phyloP scores from a whole-genome alignment of 805 yeast genomes.

The Peterozyma xylosa region DNA sequence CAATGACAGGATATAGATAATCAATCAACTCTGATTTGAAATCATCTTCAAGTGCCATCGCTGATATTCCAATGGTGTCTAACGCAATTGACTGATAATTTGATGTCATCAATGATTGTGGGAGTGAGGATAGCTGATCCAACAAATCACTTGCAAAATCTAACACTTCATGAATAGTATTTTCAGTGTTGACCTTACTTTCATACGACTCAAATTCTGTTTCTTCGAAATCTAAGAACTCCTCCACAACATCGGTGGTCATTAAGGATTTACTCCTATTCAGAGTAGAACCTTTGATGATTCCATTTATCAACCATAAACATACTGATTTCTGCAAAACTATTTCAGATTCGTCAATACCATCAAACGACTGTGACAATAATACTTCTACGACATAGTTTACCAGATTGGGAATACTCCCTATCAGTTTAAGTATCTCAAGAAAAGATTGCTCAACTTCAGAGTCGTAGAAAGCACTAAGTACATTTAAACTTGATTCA shows the following conservation, averaged over 20 bases:
- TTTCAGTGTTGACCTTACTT: conserved; percentile 10
- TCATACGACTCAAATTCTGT: conserved; percentile 11
- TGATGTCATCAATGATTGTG: conserved; percentile 13
- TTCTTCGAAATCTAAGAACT: conserved; percentile 22
- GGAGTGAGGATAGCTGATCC: conserved; percentile 20
- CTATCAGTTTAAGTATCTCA: conserved; percentile 6
- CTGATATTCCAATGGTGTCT: conserved; percentile 30
- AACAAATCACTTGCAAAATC: conserved; percentile 36
- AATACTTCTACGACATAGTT: not conserved
- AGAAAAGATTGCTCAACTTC: conserved; percentile 14
- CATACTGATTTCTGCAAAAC: conserved; percentile 17
- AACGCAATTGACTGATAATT: conserved; percentile 32
- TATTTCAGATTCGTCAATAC: conserved; percentile 5
- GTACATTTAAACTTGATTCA: conserved; percentile 6
- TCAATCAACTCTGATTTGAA: conserved; percentile 60
- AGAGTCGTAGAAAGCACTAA: conserved; percentile 15
- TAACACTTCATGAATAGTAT: conserved; percentile 22
- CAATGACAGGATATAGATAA: conserved; percentile 63
- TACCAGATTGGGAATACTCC: not conserved
- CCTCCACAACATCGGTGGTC: conserved; percentile 8
- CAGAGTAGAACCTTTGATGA: conserved; percentile 18
- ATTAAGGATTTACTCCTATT: not conserved
- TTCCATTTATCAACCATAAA: conserved; percentile 30
- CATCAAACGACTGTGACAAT: not conserved
- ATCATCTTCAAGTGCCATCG: conserved; percentile 23